Base-by-base conservation (phyloP, 192 early-diverging fungal species). In the Gryganskiella cystojenkinii region DNA sequence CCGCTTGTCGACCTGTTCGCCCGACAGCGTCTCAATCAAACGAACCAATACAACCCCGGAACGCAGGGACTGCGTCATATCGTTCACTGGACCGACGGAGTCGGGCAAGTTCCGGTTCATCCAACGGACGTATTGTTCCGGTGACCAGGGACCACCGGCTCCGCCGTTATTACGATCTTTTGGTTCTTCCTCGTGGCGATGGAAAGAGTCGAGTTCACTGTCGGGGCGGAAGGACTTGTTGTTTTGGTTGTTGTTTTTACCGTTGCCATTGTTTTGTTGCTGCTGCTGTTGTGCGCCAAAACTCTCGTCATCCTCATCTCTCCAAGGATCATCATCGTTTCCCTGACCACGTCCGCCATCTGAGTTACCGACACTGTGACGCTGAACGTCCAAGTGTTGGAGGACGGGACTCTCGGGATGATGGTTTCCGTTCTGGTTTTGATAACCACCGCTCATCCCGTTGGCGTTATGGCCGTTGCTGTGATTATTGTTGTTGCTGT, bases 41-140 rank as follows among this genome's bases (percentile, higher is more conserved):
- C 62, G 67, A 20, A 85, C 80, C 27, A 85, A 63, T 8, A 79
- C 73, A 60, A 82, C 81, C 9, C 83, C 83, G 3, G 74, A 80
- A 7, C 81, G 71, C 25, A 85, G 75, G 3, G 81, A 81, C 42
- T 80, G 79, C 14, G 71, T 63, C 31, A 82, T 51, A 44, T 85
- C 81, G 10, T 71, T 68, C 24, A 82, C 79, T 14, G 59, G 59
- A 9, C 40, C 37, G 13, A 79, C 55, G 20, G 71, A 76, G 13
- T 69, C 79, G 22, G 67, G 28, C 24, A 85, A 50, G 51, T 82
- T 64, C 10, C 55, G 63, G 53, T 85, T 85, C 54, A 85, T 75
- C 83, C 83, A 85, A 6, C 69, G 46, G 34, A 85, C 35, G 47
- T 81, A 85, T 33, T 85, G 68, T 28, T 47, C 51, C 11, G 54